phyloP scores from a whole-genome alignment of 2,329 filamentous ascomycete species.

The Coniochaeta sp. region DNA sequence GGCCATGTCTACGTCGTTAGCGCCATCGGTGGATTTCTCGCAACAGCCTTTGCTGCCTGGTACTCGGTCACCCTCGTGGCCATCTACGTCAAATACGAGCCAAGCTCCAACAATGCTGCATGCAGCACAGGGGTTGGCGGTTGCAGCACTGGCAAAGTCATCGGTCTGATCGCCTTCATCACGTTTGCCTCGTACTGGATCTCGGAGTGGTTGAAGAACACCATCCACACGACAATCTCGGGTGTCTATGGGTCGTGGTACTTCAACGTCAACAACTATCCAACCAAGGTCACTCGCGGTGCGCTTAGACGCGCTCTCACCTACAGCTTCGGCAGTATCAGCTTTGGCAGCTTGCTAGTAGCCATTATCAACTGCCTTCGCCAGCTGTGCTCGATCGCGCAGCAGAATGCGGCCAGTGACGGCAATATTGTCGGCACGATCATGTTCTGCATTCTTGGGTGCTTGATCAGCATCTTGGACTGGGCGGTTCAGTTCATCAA shows the following conservation, averaged over 20 bases:
- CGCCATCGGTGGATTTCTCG: constrained; percentile 70
- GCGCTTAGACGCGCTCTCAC: constrained; percentile 75
- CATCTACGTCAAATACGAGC: constrained; percentile 78
- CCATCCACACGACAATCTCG: constrained; percentile 78
- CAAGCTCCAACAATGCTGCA: constrained; percentile 42
- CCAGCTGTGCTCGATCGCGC: constrained; percentile 74
- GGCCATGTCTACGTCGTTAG: constrained; percentile 85
- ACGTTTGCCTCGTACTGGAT: constrained; percentile 95
- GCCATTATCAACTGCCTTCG: constrained; percentile 81
- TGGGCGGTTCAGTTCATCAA: constrained; percentile 89
- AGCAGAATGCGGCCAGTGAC: constrained; percentile 52
- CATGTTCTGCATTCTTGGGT: constrained; percentile 68
- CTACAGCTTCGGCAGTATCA: constrained; percentile 88
- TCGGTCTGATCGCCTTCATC: constrained; percentile 76
- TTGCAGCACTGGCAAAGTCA: constrained; percentile 71
- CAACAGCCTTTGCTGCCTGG: constrained; percentile 73
- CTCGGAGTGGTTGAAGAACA: constrained; percentile 88
- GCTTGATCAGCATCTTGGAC: constrained; percentile 68
- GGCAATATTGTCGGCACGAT: constrained; percentile 62
- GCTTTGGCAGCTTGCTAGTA: constrained; percentile 75
- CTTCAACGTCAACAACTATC: constrained; percentile 65
- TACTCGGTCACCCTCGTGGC: constrained; percentile 80
- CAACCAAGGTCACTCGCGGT: constrained; percentile 73
- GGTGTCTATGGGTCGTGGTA: constrained; percentile 94
- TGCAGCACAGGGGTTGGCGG: constrained; percentile 46